These are phyloP conservation scores for Chionographis japonica DNA, from an alignment of 106 monocot genomes.

Conservation along the genomic window DNA sequence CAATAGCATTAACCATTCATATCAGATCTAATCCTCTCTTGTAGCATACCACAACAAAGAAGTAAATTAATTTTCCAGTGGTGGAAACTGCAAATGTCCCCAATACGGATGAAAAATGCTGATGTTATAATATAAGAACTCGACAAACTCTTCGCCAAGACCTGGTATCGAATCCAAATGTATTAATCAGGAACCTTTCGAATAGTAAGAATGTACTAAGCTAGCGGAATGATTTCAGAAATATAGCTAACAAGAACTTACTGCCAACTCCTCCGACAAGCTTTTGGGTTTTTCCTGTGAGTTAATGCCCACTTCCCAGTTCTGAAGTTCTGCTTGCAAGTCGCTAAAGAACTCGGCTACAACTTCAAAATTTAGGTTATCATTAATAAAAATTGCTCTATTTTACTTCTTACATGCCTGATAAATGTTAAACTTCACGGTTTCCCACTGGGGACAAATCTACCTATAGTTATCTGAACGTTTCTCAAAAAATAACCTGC, in stretches of 20 bases:
- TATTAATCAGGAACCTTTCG: not conserved
- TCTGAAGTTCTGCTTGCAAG: slow-evolving; percentile 80
- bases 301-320: slow-evolving; percentile 66
- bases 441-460: slow-evolving; percentile 18
- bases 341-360: slow-evolving; percentile 77
- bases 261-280: slow-evolving; percentile 94
- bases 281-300: slow-evolving; percentile 86
- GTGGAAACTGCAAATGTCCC: too few species aligned
- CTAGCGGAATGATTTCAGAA: not conserved
- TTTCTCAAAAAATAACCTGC: slow-evolving; percentile 86
- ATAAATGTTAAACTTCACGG: not conserved
- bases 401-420: not conserved
- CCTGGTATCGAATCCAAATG: slow-evolving; percentile 32
- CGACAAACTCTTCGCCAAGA: slow-evolving; percentile 96
- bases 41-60: too few species aligned
- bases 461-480: slow-evolving; percentile 86
- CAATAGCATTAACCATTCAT: too few species aligned
- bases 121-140: slow-evolving; percentile 92
- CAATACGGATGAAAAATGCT: slow-evolving; percentile 47
- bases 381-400: not conserved
- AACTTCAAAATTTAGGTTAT: slow-evolving; percentile 9
- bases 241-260: slow-evolving; percentile 29
- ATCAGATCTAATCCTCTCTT: too few species aligned
- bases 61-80: too few species aligned
- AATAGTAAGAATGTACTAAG: not conserved